Evolutionary conservation across 495 filamentous ascomycete species (phyloP), one percentile per base, ranked within the genome.

Genomic region (Xanthoparmelia taractica): DNA sequence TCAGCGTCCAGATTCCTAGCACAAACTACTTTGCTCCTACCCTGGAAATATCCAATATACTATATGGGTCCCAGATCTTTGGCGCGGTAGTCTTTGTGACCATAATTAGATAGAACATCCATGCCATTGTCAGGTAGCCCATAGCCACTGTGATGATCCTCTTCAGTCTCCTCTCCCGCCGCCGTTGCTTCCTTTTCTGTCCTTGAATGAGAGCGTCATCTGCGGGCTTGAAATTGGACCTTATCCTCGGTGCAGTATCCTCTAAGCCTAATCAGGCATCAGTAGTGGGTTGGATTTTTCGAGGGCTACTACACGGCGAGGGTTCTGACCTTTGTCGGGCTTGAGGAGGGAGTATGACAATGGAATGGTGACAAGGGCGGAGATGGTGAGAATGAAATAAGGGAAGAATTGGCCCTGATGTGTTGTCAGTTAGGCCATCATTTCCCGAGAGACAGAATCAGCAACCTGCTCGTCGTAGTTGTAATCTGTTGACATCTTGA

Each of bases 21-120:
- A 8, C 15, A 37, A 29, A 7, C 15, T 15, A 13, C 8, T 31
- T 43, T 36, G n/a, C 73, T 15, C 83, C 56, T 77, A 91, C 89
- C 74, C 88, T 85, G 68, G 91, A 85, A 54, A 97, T 79, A 57
- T 87, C 89, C 65, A 98, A 75, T 69, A 98, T 91, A 68, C 93
- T 87, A 80, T 97, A 98, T 13, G 94, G 94, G 76, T 97, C 92
- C 87, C 92, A 98, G 55, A 96, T 82, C 76, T 93, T 92, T 29
- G 86, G 79, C 33, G 77, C 70, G 1, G 86, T 86, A 40, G 85
- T 82, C 61, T 89, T 85, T 55, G 90, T 93, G 29, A 88, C 87
- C 60, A 85, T 69, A 71, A 97, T 97, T 52, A 97, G 77, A 70
- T 96, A 97, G 10, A 88, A 78, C 93, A 97, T 96, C 77, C 86